These are phyloP conservation scores for Clavariopsis aquatica DNA, from an alignment of 495 filamentous ascomycete genomes.

Conservation along the genomic window DNA sequence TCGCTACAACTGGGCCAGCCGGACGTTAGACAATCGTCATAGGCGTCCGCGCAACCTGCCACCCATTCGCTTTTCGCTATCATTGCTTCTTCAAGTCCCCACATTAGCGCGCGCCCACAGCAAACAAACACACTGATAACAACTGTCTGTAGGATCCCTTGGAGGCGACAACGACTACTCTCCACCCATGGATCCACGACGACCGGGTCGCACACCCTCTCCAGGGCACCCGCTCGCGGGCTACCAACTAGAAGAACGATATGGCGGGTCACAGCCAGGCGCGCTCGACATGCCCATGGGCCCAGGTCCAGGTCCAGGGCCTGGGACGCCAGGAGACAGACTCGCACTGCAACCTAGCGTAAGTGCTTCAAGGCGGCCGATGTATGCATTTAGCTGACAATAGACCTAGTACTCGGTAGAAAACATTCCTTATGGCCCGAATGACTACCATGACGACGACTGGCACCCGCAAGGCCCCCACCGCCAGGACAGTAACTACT, in stretches of 20 bases:
- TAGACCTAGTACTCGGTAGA: conserved; percentile 71
- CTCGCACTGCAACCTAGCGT: conserved; percentile 39
- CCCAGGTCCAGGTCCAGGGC: conserved; percentile 38
- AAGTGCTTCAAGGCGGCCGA: conserved; percentile 3
- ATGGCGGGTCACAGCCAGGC: conserved; percentile 14
- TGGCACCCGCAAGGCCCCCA: conserved; percentile 43
- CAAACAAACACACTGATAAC: conserved; percentile 9
- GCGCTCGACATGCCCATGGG: conserved; percentile 42
- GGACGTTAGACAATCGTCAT: conserved; percentile 5
- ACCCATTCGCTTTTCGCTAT: conserved; percentile 1
- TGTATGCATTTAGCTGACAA: conserved; percentile 2
- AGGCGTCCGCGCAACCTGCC: background rate
- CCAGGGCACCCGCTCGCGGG: conserved; percentile 35
- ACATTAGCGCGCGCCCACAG: conserved; percentile 16
- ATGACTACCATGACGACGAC: conserved; percentile 63
- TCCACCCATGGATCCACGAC: conserved; percentile 36
- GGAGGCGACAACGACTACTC: conserved; percentile 33
- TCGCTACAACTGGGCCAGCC: conserved; percentile 3
- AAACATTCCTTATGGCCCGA: conserved; percentile 71
- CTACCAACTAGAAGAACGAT: conserved; percentile 39
- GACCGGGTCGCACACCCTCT: conserved; percentile 37
- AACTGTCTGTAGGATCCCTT: conserved; percentile 13
- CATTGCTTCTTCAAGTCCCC: conserved; percentile 1
- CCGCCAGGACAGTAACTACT: conserved; percentile 63
- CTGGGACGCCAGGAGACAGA: conserved; percentile 37